A percentile compares a stretch with the other conserved stretches of the same genome.
phyloP scores from a whole-genome alignment of 2,329 filamentous ascomycete species.

The Coniochaeta sp. region DNA sequence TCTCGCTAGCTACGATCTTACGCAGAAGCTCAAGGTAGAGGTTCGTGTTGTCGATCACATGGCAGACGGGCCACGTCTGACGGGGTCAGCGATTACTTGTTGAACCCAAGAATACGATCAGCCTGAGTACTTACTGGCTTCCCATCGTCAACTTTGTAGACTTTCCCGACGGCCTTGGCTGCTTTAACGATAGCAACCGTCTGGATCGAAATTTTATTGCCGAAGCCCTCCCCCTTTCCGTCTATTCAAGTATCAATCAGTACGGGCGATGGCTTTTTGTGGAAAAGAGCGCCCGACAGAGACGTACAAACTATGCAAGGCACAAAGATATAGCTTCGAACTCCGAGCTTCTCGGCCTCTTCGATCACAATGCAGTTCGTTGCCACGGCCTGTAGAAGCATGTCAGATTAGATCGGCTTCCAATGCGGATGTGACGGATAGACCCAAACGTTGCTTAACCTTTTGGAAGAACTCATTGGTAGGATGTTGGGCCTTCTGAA shows the following conservation, averaged over 20 bases:
- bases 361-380: conserved; percentile 37
- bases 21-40: conserved; percentile 38
- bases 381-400: conserved; percentile 23
- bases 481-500: conserved; percentile 29
- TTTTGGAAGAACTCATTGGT: neutral
- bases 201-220: conserved; percentile 43
- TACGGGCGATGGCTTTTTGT: neutral
- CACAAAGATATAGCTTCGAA: conserved; percentile 42
- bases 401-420: neutral
- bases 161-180: conserved; percentile 27
- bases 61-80: conserved; percentile 45
- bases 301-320: conserved; percentile 42
- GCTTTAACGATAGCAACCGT: conserved; percentile 38
- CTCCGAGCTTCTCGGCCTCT: conserved; percentile 28
- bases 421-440: neutral
- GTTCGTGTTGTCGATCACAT: conserved; percentile 36
- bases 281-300: conserved; percentile 6
- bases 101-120: conserved; percentile 4
- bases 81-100: neutral
- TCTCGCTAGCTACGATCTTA: conserved; percentile 30
- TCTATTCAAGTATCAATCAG: conserved; percentile 14
- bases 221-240: conserved; percentile 39
- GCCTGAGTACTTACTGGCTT: conserved; percentile 20
- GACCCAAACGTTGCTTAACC: neutral
- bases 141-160: conserved; percentile 33